Base-by-base conservation (phyloP, 176 grass and related monocot species). In the Dendrocalamus sinicus region DNA sequence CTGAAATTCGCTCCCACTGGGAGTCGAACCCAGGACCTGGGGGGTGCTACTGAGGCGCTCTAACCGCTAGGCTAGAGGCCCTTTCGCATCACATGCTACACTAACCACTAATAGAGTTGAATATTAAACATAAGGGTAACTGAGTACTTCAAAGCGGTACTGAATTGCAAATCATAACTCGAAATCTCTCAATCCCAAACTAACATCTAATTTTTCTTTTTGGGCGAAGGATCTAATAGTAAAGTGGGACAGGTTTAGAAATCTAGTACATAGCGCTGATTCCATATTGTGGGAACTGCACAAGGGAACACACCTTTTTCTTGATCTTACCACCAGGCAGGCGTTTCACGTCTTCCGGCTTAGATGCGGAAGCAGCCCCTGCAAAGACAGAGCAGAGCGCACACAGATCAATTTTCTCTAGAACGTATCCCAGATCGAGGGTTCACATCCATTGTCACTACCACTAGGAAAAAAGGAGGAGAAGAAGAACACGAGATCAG, bases 261-360 rank as follows among this genome's bases (percentile, higher is more conserved):
- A 54, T 4, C 67, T 60, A 28, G n/a, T 55, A 55, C 23, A 60
- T 43, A 8, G 9, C 52, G 16, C 7, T 37, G 40, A 51, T 8
- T 51, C 10, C 66, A 12, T 43, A 73, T 26, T 67, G 5, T 22
- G 3, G 1, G 20, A 60, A 57, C 3, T 17, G 37, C 12, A 22
- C 5, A 47, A 76, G 17, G 53, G 23, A 74, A 89, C 78, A 54
- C 54, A 99, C 97, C 90, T 99, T 99, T 71, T 96, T 99, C 94
- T 96, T 99, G 75, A 94, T 67, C 88, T 99, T 99, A 64, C 97
- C 97, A 83, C 97, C 97, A 66, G 94, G 94, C 84, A 99, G 89
- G 72, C 97, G 97, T 73, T 96, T 99, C 50, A 93, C 88, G 72
- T 99, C 94, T 60, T 93, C 90, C 45, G 74, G 86, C 87, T 98